Conservation (phyloP, 306 rosid genomes). For the Malus sieversii region DNA sequence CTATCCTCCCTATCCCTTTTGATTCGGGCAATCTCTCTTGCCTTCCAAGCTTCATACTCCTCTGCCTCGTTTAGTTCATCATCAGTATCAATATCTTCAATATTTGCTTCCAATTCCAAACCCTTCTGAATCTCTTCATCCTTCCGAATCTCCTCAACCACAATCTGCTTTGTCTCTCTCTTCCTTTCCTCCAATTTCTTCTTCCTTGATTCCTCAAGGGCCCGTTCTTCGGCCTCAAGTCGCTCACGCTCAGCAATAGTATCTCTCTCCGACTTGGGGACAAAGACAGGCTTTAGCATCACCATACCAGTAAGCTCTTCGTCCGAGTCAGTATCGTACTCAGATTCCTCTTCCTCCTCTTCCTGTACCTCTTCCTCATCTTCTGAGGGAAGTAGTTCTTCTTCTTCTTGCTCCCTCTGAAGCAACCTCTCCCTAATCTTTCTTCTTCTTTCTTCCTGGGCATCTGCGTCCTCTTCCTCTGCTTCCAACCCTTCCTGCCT, state of each 20-base stretch:
- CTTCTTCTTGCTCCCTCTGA: conserved; percentile 86
- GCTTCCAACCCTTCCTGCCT: conserved; percentile 83
- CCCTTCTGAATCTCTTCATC: conserved; percentile 82
- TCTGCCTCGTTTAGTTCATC: conserved; percentile 92
- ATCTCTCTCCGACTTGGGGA: conserved; percentile 89
- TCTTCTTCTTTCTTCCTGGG: conserved; percentile 74
- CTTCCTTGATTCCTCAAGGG: conserved; percentile 64
- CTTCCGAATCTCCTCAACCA: conserved; percentile 89
- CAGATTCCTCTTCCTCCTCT: conserved; percentile 83
- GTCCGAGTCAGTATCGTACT: conserved; percentile 90
- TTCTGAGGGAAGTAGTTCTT: conserved; percentile 39
- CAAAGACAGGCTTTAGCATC: conserved; percentile 93
- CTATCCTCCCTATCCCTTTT: conserved; percentile 88
- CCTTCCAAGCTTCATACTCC: conserved; percentile 96
- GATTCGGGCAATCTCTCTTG: conserved; percentile 84
- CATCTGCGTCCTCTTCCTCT: conserved; percentile 69
- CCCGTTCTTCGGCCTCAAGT: conserved; percentile 79
- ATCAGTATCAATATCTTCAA: conserved; percentile 94
- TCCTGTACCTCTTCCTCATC: conserved; percentile 76
- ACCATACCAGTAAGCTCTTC: conserved; percentile 78
- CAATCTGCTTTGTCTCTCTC: conserved; percentile 75
- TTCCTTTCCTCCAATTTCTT: conserved; percentile 79
- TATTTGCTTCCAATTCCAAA: conserved; percentile 75
- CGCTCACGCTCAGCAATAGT: conserved; percentile 92
- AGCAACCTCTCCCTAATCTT: conserved; percentile 62